A percentile compares a stretch with the other conserved stretches of the same genome.
Conservation (phyloP, 2,329 filamentous ascomycete genomes). For the Geoglossum cookeanum region DNA sequence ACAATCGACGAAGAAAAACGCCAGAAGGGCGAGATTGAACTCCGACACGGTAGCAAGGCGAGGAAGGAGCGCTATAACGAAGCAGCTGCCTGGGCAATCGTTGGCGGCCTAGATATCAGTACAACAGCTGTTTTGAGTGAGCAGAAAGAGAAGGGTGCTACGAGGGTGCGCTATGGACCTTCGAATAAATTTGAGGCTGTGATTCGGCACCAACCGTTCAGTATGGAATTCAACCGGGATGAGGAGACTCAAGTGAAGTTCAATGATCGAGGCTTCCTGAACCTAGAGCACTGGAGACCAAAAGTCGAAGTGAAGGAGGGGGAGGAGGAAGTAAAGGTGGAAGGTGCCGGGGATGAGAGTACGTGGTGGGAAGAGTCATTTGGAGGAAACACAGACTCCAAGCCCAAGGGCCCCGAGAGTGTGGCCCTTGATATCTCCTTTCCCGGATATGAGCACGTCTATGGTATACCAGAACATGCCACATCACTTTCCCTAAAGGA, state of each 20-base stretch:
- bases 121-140: slow-evolving; percentile 48
- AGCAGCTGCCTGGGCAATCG: slow-evolving; percentile 66
- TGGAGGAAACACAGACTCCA: slow-evolving; percentile 84
- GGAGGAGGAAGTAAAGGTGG: slow-evolving; percentile 27
- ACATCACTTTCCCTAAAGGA: slow-evolving; percentile 75
- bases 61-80: slow-evolving; percentile 93
- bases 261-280: slow-evolving; percentile 78
- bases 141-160: slow-evolving; percentile 47
- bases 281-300: slow-evolving; percentile 86
- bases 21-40: slow-evolving; percentile 69
- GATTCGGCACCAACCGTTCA: slow-evolving; percentile 67
- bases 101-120: slow-evolving; percentile 60
- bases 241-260: slow-evolving; percentile 67
- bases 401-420: slow-evolving; percentile 88
- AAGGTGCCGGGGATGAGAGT: slow-evolving; percentile 36
- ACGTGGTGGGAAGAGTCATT: slow-evolving; percentile 98
- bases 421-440: slow-evolving; percentile 83
- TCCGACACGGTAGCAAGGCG: slow-evolving; percentile 65
- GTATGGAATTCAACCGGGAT: slow-evolving; percentile 70
- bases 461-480: slow-evolving; percentile 83
- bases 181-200: slow-evolving; percentile 59
- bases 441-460: slow-evolving; percentile 79
- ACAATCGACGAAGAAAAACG: slow-evolving; percentile 83
- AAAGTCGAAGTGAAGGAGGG: slow-evolving; percentile 52
- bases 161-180: slow-evolving; percentile 59